These are phyloP conservation scores for Solanum tarijense DNA, from an alignment of 257 asterid species.

Conservation along the genomic window DNA sequence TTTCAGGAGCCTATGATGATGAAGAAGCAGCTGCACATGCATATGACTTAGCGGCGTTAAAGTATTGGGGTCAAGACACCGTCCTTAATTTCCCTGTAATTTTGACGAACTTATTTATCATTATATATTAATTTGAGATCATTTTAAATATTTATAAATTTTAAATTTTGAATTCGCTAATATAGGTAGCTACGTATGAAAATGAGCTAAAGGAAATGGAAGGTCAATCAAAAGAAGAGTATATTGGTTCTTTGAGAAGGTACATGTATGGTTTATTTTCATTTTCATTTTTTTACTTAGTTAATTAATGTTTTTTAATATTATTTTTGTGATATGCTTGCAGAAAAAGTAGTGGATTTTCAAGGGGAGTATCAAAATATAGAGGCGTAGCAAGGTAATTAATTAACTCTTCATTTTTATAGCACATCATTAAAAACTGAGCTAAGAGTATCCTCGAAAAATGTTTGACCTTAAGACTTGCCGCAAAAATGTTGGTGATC, in stretches of 20 bases:
- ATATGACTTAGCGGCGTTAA: conserved; percentile 93
- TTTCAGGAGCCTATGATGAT: conserved; percentile 81
- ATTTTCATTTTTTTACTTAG: background rate
- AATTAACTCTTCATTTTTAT: background rate
- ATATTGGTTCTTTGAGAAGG: conserved; percentile 89
- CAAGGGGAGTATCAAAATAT: conserved; percentile 92
- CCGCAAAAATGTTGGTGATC: background rate
- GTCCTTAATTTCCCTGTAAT: conserved; percentile 76
- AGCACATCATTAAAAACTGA: background rate
- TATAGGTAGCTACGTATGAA: conserved; percentile 46
- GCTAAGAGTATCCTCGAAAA: background rate
- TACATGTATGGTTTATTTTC: background rate
- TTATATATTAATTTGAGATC: background rate
- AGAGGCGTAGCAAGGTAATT: conserved; percentile 97
- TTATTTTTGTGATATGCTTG: background rate
- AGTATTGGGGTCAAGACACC: conserved; percentile 93
- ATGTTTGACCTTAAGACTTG: background rate
- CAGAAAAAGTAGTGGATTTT: conserved; percentile 96
- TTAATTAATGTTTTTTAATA: background rate
- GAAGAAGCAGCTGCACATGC: conserved; percentile 99
- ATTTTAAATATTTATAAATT: too few species aligned
- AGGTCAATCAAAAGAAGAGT: conserved; percentile 76
- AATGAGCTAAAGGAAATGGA: conserved; percentile 81
- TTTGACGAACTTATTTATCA: background rate
- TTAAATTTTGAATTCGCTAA: background rate